phyloP scores from a whole-genome alignment of 257 asterid species.

The Nicotiana attenuata region DNA sequence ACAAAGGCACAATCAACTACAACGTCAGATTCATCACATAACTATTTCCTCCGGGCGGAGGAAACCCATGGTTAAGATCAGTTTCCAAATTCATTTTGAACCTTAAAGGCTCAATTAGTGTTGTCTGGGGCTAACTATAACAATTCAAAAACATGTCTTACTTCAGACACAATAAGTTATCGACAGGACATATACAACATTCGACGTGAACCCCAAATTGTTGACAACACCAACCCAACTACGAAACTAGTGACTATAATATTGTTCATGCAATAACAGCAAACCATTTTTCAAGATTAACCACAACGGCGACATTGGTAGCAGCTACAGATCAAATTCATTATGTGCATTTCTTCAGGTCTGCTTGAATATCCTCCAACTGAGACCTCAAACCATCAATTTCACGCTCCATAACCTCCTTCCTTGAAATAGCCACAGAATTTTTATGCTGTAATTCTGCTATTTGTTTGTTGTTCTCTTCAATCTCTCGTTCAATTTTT shows the following conservation, averaged over 20 bases:
- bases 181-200: constrained; percentile 8
- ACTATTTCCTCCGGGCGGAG: not conserved
- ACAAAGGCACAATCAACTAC: not conserved
- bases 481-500: constrained; percentile 36
- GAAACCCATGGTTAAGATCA: not conserved
- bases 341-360: constrained; percentile 12
- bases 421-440: constrained; percentile 16
- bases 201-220: not conserved
- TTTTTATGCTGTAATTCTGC: constrained; percentile 41
- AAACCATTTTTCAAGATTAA: not conserved
- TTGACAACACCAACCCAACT: not conserved
- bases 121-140: not conserved
- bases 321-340: constrained; percentile 20
- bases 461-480: constrained; percentile 36
- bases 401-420: constrained; percentile 32
- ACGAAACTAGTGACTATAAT: not conserved
- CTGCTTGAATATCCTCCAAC: constrained; percentile 25
- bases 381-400: constrained; percentile 28
- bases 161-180: not conserved
- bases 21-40: not conserved
- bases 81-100: not conserved
- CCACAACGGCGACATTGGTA: not conserved
- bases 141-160: not conserved
- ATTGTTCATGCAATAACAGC: not conserved
- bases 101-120: not conserved